Percentiles rank a stretch among this genome's conserved stretches.
These are phyloP conservation scores for Saccharomyces uvarum DNA, from an alignment of 1,139 yeast genomes.

Conservation along the genomic window DNA sequence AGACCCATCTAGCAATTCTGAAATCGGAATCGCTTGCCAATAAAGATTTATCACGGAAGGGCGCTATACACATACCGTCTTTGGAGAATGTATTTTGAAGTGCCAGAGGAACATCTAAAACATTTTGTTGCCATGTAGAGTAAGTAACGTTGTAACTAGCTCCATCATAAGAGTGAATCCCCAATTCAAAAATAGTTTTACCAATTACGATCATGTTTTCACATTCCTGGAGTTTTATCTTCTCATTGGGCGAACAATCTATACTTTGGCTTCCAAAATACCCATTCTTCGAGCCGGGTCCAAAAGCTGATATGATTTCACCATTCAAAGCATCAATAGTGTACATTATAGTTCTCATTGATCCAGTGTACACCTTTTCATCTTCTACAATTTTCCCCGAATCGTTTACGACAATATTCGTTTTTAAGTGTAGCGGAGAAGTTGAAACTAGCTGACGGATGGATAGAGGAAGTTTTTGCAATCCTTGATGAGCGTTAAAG, in stretches of 20 bases:
- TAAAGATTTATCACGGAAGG: conserved; percentile 67
- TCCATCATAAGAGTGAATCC: conserved; percentile 59
- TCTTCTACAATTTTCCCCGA: conserved; percentile 44
- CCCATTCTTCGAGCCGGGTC: conserved; percentile 35
- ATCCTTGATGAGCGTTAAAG: conserved; percentile 68
- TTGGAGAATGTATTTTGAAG: conserved; percentile 44
- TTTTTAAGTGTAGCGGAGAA: conserved; percentile 67
- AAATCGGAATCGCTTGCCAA: conserved; percentile 58
- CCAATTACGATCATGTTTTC: conserved; percentile 32
- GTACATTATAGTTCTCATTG: conserved; percentile 67
- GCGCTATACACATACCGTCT: conserved; percentile 75
- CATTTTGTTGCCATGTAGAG: conserved; percentile 86
- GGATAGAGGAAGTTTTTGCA: conserved; percentile 74
- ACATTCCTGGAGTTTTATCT: conserved; percentile 11
- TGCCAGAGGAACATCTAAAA: conserved; percentile 60
- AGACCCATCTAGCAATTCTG: conserved; percentile 75
- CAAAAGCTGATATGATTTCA: conserved; percentile 63
- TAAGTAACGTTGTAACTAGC: conserved; percentile 81
- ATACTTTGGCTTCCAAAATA: background rate
- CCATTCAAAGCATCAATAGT: conserved; percentile 74
- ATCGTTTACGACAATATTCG: conserved; percentile 33
- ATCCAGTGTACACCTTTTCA: conserved; percentile 85
- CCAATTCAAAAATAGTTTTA: conserved; percentile 46
- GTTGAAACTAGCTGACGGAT: conserved; percentile 71
- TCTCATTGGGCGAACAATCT: conserved; percentile 2